A percentile compares a stretch with the other conserved stretches of the same genome.
Conservation (phyloP, 192 early-diverging fungal genomes). For the Entomortierella parvispora region DNA sequence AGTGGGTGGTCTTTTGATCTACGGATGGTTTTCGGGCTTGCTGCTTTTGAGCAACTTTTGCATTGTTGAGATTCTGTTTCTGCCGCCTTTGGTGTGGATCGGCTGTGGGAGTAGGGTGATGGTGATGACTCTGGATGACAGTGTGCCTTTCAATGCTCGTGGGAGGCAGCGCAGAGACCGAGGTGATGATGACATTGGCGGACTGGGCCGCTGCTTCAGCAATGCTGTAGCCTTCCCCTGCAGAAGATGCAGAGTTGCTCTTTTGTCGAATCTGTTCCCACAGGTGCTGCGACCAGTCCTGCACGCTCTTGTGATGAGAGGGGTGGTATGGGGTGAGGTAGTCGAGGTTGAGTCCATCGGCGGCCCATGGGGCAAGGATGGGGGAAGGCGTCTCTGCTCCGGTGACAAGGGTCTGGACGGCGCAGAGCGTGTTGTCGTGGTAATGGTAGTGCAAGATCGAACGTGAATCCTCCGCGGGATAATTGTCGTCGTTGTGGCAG, state of each 20-base stretch:
- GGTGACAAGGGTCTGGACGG: slow-evolving; percentile 23
- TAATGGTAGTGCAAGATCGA: background rate
- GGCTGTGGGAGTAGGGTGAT: background rate
- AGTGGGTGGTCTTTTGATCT: background rate
- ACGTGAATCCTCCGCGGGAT: background rate
- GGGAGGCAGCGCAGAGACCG: slow-evolving; percentile 4
- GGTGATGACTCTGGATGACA: background rate
- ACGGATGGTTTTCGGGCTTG: background rate
- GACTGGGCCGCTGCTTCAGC: background rate
- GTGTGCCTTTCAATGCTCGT: background rate
- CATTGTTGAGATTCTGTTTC: background rate
- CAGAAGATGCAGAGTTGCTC: background rate
- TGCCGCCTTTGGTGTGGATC: slow-evolving; percentile 2
- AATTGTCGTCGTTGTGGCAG: slow-evolving; percentile 1
- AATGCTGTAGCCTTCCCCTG: background rate
- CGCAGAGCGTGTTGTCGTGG: slow-evolving; percentile 1
- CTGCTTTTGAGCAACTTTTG: background rate
- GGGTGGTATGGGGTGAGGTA: slow-evolving; percentile 45
- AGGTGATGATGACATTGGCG: background rate
- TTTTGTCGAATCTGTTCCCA: slow-evolving; percentile 26
- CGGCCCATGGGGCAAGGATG: slow-evolving; percentile 35
- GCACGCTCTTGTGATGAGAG: slow-evolving; percentile 30
- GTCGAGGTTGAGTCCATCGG: slow-evolving; percentile 15
- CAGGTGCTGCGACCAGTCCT: slow-evolving; percentile 26
- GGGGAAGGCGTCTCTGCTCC: slow-evolving; percentile 34